Percentiles rank a stretch among this genome's conserved stretches.
These are phyloP conservation scores for Aspergillus leporis DNA, from an alignment of 495 filamentous ascomycete genomes.

Conservation along the genomic window DNA sequence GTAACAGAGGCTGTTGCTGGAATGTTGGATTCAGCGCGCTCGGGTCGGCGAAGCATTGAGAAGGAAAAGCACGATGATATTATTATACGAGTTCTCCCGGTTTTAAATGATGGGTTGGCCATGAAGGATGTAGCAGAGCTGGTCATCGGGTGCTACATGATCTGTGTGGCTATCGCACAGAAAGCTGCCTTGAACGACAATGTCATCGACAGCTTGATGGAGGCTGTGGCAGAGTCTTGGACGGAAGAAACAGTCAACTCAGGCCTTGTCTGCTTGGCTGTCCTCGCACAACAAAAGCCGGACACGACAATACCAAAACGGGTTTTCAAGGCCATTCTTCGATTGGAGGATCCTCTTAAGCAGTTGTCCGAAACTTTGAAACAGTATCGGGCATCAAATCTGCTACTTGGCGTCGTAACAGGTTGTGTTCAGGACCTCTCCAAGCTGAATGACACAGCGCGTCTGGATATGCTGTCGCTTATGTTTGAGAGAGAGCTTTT, in stretches of 20 bases:
- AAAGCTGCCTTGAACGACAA: constrained; percentile 76
- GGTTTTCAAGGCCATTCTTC: constrained; percentile 68
- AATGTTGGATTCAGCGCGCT: constrained; percentile 73
- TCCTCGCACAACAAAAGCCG: constrained; percentile 76
- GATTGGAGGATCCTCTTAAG: constrained; percentile 56
- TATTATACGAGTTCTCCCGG: constrained; percentile 69
- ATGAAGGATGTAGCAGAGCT: constrained; percentile 73
- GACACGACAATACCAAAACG: constrained; percentile 55
- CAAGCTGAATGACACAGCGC: constrained; percentile 57
- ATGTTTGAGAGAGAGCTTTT: constrained; percentile 63
- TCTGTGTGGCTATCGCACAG: constrained; percentile 77
- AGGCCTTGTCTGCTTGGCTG: constrained; percentile 77
- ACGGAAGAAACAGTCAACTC: constrained; percentile 65
- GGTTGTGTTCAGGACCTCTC: constrained; percentile 65
- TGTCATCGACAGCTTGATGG: constrained; percentile 78
- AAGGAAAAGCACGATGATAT: constrained; percentile 76
- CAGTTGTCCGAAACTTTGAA: constrained; percentile 61
- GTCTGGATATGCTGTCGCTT: constrained; percentile 57
- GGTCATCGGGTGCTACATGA: constrained; percentile 85
- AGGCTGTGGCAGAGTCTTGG: constrained; percentile 76
- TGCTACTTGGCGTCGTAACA: constrained; percentile 70
- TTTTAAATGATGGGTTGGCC: constrained; percentile 71
- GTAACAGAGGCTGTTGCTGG: constrained; percentile 77
- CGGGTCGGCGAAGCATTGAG: constrained; percentile 66
- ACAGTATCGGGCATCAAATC: constrained; percentile 67